Base-by-base conservation (phyloP, 257 asterid species). In the Marsdenia floribunda region DNA sequence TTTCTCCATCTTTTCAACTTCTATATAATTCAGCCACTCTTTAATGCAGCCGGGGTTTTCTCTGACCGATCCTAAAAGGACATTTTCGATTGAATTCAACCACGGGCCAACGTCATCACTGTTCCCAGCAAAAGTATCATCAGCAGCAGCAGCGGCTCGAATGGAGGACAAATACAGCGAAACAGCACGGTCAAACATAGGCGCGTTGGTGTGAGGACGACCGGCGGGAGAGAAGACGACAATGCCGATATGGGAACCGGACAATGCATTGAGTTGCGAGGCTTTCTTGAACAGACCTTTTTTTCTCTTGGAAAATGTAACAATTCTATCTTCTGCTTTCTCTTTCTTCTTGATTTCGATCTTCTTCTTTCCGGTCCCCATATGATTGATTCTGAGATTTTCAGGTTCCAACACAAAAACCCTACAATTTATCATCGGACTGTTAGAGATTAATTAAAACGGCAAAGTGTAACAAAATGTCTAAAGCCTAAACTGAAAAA, bases 271-370 rank as follows among this genome's bases (percentile, higher is more conserved):
- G 4, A 76, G 22, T 18, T 76, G 37, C 3, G n/a, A 29, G 1
- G 75, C 75, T n/a, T 76, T 76, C 35, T 44, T 57, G 71, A 76
- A 76, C 4, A 76, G 49, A 4, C 80, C 75, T 4, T 68, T 40
- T 6, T 44, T 63, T 19, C 80, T 42, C 49, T 69, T 76, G 5
- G 75, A 37, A 68, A 76, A 76, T 3, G 75, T 69, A 15, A 76
- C 64, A 38, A 40, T 59, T 18, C 75, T 57, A 6, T 74, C 19
- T 0, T 61, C 19, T 50, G 50, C 64, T 15, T 68, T 55, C 61
- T 38, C 68, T 12, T 55, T 70, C 16, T 24, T 38, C 60, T 55
- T 68, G 15, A 76, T 76, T 13, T 67, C 74, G 4, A 68, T 68
- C 33, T 57, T 76, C 70, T 76, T 68, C 44, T 16, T 75, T 0